These are phyloP conservation scores for Leccinellum luteum DNA, from an alignment of 768 basidiomycete species.

Conservation along the genomic window DNA sequence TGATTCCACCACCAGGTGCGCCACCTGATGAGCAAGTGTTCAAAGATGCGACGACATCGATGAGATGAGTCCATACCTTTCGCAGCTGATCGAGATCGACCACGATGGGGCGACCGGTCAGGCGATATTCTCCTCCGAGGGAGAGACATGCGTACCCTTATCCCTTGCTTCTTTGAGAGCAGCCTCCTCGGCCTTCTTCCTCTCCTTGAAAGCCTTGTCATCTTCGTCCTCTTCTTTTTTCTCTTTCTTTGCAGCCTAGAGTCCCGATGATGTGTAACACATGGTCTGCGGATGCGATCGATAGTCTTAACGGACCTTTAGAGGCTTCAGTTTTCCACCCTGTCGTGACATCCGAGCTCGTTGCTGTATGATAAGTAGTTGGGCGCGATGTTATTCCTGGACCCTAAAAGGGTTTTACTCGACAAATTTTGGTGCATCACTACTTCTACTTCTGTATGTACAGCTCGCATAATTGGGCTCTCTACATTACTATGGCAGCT, in stretches of 20 bases:
- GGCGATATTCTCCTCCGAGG: not conserved
- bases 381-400: not conserved
- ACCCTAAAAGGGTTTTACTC: too few relatives aligned
- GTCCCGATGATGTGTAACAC: not conserved
- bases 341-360: constrained; percentile 45
- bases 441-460: too few relatives aligned
- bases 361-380: constrained; percentile 3
- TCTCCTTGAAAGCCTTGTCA: constrained; percentile 69
- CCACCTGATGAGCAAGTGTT: constrained; percentile 46
- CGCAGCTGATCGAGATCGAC: constrained; percentile 14
- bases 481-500: too few relatives aligned
- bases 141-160: constrained; percentile 48
- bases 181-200: constrained; percentile 71
- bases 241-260: constrained; percentile 80
- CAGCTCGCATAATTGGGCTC: too few relatives aligned
- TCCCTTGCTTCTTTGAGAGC: constrained; percentile 71
- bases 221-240: constrained; percentile 72
- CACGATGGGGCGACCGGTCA: not conserved
- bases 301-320: constrained; percentile 53
- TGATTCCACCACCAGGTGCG: constrained; percentile 71
- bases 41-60: constrained; percentile 6
- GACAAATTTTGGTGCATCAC: too few relatives aligned
- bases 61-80: constrained; percentile 26
- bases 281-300: not conserved
- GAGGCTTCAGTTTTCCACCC: constrained; percentile 84